Base-by-base conservation (phyloP, 1,139 yeast genomes). In the Suhomyces taliae region DNA sequence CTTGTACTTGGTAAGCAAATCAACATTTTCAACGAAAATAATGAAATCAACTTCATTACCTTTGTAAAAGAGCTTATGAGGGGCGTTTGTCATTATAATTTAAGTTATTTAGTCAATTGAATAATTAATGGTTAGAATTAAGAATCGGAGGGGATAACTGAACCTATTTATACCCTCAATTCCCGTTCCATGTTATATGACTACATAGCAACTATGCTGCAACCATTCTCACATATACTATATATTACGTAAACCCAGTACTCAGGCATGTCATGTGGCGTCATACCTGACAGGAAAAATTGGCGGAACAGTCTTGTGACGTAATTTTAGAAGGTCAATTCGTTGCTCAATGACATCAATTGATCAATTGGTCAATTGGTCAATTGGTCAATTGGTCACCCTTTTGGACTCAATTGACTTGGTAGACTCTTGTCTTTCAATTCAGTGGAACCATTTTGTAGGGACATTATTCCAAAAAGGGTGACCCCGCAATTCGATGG, bases 21-120 rank as follows among this genome's bases (percentile, higher is more conserved):
- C 80, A 12, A 67, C 62, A 43, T 83, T 80, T 49, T 84, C 87
- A 33, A 80, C 78, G 63, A 86, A 85, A 39, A 85, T 76, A 42
- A 83, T 70, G 54, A 87, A 85, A 64, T 87, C 95, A 48, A 72
- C 66, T 43, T 73, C 76, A 19, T 62, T 51, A 50, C 96, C 95
- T 64, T 84, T 81, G 74, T 81, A 86, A 58, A 85, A 82, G 41
- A 83, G 71, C 63, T 78, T 83, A 52, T 61, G 57, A 32, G 57
- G 55, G 39, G 50, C 49, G 35, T 26, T 39, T n/a, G 45, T 44
- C 53, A 50, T 50, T 40, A 34, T 44, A 29, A 4, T 39, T 15
- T 39, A 31, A 15, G 14, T 15, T 11, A 5, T 9, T 39, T 14
- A 19, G 24, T 37, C 15, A 19, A n/a, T 36, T 31, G 6, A 32